phyloP scores from a whole-genome alignment of 148 eudicot genomes.

The Selenicereus undatus region DNA sequence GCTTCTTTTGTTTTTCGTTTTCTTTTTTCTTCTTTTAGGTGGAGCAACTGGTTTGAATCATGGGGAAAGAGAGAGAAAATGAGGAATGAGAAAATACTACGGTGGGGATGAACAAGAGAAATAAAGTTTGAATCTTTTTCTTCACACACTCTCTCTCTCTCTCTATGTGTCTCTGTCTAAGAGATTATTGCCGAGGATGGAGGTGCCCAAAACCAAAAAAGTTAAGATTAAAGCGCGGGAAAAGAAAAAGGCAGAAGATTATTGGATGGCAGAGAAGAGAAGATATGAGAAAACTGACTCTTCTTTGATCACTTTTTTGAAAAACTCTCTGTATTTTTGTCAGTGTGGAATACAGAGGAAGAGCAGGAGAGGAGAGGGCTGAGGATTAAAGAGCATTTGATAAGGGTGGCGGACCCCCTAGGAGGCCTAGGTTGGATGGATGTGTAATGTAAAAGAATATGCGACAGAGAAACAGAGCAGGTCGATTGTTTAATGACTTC shows the following conservation, averaged over 20 bases:
- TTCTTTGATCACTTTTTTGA: constrained; percentile 25
- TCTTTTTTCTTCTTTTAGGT: background rate
- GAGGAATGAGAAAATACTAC: constrained; percentile 19
- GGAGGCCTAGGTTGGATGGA: constrained; percentile 5
- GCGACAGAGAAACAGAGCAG: background rate
- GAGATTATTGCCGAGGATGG: constrained; percentile 19
- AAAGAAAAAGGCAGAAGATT: constrained; percentile 18
- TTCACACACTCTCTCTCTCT: background rate
- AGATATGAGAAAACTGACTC: background rate
- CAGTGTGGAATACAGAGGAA: constrained; percentile 7
- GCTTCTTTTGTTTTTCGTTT: background rate
- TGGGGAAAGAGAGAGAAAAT: constrained; percentile 9
- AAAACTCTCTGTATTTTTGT: background rate
- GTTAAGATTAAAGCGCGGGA: constrained; percentile 36
- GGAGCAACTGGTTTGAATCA: constrained; percentile 12
- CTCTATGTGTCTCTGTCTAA: constrained; percentile 2
- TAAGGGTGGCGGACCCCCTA: constrained; percentile 22
- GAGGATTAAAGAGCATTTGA: background rate
- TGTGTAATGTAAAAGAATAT: background rate
- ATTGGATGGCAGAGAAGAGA: constrained; percentile 20
- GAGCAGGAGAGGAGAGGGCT: background rate
- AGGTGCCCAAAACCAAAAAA: constrained; percentile 12
- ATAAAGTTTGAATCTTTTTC: background rate
- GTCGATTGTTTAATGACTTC: constrained; percentile 16
- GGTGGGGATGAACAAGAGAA: background rate